Evolutionary conservation across 352 stramenopile genomes (phyloP).

Genomic region (Poterioochromonas sp.): DNA sequence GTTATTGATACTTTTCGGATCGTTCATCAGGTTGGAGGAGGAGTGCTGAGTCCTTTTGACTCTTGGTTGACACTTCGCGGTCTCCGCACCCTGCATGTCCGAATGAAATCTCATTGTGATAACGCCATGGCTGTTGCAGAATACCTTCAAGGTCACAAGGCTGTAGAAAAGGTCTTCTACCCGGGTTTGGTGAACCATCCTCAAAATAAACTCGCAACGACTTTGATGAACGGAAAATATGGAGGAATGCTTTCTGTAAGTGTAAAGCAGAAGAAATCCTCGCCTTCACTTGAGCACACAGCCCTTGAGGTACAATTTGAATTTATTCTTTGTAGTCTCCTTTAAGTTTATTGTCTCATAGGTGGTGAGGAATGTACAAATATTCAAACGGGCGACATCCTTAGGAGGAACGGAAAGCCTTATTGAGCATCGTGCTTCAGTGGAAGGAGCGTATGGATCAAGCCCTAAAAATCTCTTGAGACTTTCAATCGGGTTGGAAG

Average conservation of each 20-base stretch:
- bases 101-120: constrained; percentile 57
- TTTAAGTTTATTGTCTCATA: constrained; percentile 41
- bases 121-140: constrained; percentile 75
- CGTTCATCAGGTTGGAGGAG: constrained; percentile 59
- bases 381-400: neutral
- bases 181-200: constrained; percentile 68
- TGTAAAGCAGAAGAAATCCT: constrained; percentile 50
- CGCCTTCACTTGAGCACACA: no score
- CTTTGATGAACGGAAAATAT: constrained; percentile 52
- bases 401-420: constrained; percentile 58
- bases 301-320: no score
- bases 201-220: constrained; percentile 55
- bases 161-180: constrained; percentile 78
- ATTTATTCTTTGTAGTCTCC: no score
- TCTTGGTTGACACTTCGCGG: constrained; percentile 70
- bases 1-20: constrained; percentile 48
- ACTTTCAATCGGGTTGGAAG: constrained; percentile 86
- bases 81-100: constrained; percentile 66
- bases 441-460: neutral
- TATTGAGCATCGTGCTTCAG: constrained; percentile 49
- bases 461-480: constrained; percentile 65
- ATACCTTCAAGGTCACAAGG: constrained; percentile 69
- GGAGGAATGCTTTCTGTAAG: constrained; percentile 65
- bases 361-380: neutral
- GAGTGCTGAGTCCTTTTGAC: constrained; percentile 64